Base-by-base conservation (phyloP, 2,329 filamentous ascomycete genomes). In the Penicillium sclerotigenum region DNA sequence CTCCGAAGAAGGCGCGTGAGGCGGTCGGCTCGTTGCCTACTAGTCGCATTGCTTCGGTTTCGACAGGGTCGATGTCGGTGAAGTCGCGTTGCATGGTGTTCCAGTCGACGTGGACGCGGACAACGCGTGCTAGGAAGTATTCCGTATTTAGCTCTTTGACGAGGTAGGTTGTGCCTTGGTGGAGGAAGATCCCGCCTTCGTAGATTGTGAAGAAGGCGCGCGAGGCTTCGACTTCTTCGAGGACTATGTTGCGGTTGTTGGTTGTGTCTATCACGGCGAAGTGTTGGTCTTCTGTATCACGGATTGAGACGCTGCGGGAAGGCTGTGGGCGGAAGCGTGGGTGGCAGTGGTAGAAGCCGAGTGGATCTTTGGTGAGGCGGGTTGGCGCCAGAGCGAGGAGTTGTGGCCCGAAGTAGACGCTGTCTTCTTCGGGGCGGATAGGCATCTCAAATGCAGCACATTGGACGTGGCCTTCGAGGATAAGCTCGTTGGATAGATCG, bases 391-490 rank as follows among this genome's bases (percentile, higher is more conserved):
- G 83, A 41, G 85, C 82, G 0, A 79, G 73, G 2, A 97, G 80
- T 54, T 89, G 85, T 11, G 83, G 77, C 3, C 91, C 90, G 69
- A 99, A 96, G 71, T 95, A 99, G 20, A 78, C 70, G 2, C 77
- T 77, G 70, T 99, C 94, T 60, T 89, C 83, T 24, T 82, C 82
- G 0, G 90, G 84, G n/a, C 84, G 83, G 56, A 99, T 90, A 0
- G 94, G 93, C 87, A 97, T 92, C 70, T 99, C 94, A 67, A 90
- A 89, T 2, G 94, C 94, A 0, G 94, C 94, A 68, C 94, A 99
- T 73, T 99, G 94, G 7, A 99, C 81, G 68, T 99, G 94, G 0
- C 92, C 93, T 77, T 97, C 94, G 0, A 94, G 80, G 6, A 97
- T 88, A 4, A 97, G 83, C 78, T 96, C 86, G 63, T 97, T 97